A percentile compares a stretch with the other conserved stretches of the same genome.
Conservation (phyloP, 495 filamentous ascomycete genomes). For the Neurospora terricola region DNA sequence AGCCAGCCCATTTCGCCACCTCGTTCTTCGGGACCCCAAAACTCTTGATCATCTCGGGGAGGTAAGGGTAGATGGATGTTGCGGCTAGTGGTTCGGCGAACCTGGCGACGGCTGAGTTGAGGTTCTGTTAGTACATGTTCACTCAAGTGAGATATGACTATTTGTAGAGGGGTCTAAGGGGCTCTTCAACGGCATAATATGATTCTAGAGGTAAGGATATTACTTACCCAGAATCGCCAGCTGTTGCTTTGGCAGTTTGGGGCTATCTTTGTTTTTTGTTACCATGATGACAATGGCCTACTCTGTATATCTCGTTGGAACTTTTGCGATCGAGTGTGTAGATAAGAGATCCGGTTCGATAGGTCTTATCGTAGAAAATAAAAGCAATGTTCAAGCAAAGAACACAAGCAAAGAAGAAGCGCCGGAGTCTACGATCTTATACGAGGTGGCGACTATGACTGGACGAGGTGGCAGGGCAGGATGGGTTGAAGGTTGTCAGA, state of each 20-base stretch:
- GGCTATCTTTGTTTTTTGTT: constrained; percentile 18
- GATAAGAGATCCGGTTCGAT: not conserved
- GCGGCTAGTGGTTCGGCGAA: constrained; percentile 80
- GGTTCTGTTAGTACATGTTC: constrained; percentile 14
- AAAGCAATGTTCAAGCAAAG: not conserved
- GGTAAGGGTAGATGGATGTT: constrained; percentile 81
- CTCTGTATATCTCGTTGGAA: not conserved
- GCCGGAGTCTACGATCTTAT: not conserved
- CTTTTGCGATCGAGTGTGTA: not conserved
- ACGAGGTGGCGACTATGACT: not conserved
- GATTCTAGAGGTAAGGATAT: not conserved
- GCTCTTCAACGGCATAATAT: not conserved
- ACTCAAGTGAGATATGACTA: not conserved
- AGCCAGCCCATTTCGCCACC: constrained; percentile 67
- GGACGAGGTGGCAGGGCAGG: not conserved
- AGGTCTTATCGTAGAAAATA: not conserved
- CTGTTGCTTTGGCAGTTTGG: constrained; percentile 38
- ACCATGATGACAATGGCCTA: constrained; percentile 19
- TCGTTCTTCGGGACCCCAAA: constrained; percentile 63
- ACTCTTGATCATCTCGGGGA: constrained; percentile 79
- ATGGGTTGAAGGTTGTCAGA: not conserved
- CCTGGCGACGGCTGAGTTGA: constrained; percentile 51
- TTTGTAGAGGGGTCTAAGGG: not conserved
- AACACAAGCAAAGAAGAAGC: not conserved
- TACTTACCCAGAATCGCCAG: constrained; percentile 55